Conservation (phyloP, 2,329 filamentous ascomycete genomes). For the Colletotrichum somersetense region DNA sequence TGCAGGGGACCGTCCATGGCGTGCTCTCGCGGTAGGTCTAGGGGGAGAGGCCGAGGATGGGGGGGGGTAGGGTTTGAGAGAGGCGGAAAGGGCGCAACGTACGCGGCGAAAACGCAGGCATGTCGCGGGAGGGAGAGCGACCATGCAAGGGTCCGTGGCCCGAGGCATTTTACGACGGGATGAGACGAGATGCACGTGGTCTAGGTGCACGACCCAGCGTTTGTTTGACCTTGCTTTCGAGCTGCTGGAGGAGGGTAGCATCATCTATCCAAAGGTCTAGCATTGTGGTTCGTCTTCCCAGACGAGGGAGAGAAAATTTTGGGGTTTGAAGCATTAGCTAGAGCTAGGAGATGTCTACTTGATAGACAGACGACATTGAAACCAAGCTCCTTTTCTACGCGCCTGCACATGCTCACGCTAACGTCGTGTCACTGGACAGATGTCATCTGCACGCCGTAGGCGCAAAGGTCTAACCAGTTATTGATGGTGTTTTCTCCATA, state of each 20-base stretch:
- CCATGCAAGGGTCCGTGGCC: too few relatives aligned
- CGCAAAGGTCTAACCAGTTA: background rate
- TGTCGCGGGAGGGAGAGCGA: background rate
- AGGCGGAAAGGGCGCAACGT: background rate
- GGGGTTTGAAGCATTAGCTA: background rate
- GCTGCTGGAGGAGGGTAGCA: background rate
- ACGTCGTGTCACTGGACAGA: too few relatives aligned
- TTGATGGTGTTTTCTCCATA: background rate
- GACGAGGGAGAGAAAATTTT: background rate
- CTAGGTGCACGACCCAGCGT: background rate
- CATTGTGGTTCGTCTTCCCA: background rate
- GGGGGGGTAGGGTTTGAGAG: too few relatives aligned
- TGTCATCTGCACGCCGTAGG: background rate
- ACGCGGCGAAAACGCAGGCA: background rate
- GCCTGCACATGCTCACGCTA: background rate
- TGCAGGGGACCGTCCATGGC: constrained; percentile 62
- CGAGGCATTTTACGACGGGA: background rate
- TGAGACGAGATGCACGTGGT: background rate
- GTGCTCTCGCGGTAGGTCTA: constrained; percentile 61
- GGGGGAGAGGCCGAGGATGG: background rate
- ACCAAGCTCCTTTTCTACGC: too few relatives aligned
- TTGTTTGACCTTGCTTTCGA: background rate
- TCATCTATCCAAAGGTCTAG: background rate
- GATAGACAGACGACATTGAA: background rate
- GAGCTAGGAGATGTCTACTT: too few relatives aligned